Evolutionary conservation across 1,284 basidiomycete genomes (phyloP).

Genomic region (Trametes versicolor): DNA sequence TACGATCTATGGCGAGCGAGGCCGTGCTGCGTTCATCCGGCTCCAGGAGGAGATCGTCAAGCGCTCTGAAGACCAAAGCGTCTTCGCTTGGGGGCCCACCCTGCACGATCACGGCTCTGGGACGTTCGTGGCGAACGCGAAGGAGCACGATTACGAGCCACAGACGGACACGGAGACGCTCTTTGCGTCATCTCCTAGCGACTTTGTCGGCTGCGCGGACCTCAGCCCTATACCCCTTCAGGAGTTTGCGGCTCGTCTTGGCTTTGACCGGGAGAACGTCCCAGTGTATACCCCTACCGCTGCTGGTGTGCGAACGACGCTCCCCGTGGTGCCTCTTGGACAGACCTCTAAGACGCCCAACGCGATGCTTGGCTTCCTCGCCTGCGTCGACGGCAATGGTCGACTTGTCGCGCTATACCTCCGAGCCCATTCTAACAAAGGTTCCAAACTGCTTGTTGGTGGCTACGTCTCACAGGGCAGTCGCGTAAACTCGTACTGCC

Average conservation of each 20-base stretch:
- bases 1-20: slow-evolving; percentile 31
- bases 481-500: slow-evolving; percentile 25
- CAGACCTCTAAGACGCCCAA: slow-evolving; percentile 3
- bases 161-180: slow-evolving; percentile 21
- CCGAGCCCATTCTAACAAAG: slow-evolving; percentile 9
- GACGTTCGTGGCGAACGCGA: slow-evolving; percentile 16
- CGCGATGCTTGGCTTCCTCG: slow-evolving; percentile 22
- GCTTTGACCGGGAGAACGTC: slow-evolving; percentile 11
- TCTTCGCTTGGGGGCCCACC: slow-evolving; percentile 30
- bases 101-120: slow-evolving; percentile 23
- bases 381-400: slow-evolving; percentile 23
- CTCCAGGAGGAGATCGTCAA: slow-evolving; percentile 32
- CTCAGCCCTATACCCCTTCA: slow-evolving; percentile 17
- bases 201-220: slow-evolving; percentile 23
- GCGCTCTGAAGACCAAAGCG: slow-evolving; percentile 28
- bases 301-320: slow-evolving; percentile 21
- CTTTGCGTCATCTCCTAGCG: slow-evolving; percentile 27
- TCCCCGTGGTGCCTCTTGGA: slow-evolving; percentile 22
- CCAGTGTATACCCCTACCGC: slow-evolving; percentile 27
- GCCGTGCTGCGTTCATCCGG: slow-evolving; percentile 25
- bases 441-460: slow-evolving; percentile 22
- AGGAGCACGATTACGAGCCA: slow-evolving; percentile 28
- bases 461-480: slow-evolving; percentile 29
- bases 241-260: slow-evolving; percentile 16
- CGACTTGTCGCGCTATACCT: slow-evolving; percentile 28